Evolutionary conservation across 768 basidiomycete species (phyloP).

Genomic region (Pilatotrama ljubarskyi): DNA sequence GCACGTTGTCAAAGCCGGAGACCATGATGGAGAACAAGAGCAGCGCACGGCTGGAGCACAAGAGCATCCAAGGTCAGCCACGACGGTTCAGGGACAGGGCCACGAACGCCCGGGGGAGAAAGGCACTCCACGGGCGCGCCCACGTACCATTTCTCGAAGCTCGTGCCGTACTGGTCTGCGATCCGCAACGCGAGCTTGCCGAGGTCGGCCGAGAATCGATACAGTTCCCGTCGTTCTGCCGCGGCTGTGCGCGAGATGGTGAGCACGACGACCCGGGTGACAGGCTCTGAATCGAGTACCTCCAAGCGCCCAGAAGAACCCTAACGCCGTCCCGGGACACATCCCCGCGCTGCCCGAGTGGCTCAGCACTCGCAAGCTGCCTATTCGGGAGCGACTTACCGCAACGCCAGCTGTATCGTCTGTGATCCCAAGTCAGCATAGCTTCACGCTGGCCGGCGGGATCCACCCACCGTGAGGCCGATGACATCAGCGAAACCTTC

Average conservation of each 20-base stretch:
- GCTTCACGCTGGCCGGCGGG: neutral
- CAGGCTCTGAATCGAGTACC: constrained; percentile 37
- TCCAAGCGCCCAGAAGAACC: constrained; percentile 72
- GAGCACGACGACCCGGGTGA: neutral
- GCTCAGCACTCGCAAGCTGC: neutral
- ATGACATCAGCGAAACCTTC: constrained; percentile 61
- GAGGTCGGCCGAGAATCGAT: constrained; percentile 67
- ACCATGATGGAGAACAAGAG: constrained; percentile 63
- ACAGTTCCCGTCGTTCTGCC: constrained; percentile 61
- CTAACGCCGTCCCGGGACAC: constrained; percentile 65
- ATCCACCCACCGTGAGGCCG: constrained; percentile 59
- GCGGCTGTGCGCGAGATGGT: constrained; percentile 34
- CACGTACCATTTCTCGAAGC: constrained; percentile 64
- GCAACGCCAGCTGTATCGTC: constrained; percentile 65
- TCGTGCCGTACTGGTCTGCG: constrained; percentile 64
- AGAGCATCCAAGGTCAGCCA: constrained; percentile 5
- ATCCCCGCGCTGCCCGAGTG: constrained; percentile 54
- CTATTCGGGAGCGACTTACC: constrained; percentile 38
- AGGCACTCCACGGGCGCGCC: neutral
- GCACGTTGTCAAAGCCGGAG: constrained; percentile 65
- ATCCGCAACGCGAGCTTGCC: constrained; percentile 66
- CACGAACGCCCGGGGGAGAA: no score
- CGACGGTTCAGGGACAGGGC: neutral
- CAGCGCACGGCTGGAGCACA: constrained; percentile 51
- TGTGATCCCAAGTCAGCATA: constrained; percentile 25